phyloP scores from a whole-genome alignment of 2,329 filamentous ascomycete species.

The Fusarium sp. region DNA sequence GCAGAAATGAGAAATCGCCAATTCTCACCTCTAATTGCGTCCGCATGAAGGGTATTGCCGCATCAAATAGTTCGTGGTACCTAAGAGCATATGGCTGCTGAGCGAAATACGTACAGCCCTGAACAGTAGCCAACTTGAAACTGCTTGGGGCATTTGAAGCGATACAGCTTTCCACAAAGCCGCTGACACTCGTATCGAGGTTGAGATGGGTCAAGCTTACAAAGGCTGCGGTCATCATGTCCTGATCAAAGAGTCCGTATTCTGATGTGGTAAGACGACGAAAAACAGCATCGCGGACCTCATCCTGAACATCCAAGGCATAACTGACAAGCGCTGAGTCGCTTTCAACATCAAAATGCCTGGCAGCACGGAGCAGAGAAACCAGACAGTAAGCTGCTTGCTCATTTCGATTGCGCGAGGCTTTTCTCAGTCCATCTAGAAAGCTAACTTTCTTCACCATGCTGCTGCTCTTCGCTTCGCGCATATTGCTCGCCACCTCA shows the following conservation, averaged over 20 bases:
- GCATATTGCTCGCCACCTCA: conserved; percentile 72
- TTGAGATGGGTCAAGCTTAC: conserved; percentile 70
- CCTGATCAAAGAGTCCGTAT: conserved; percentile 65
- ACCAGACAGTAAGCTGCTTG: conserved; percentile 73
- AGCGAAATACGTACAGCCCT: conserved; percentile 70
- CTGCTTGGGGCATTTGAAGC: conserved; percentile 62
- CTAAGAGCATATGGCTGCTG: conserved; percentile 56
- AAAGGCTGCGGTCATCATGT: conserved; percentile 72
- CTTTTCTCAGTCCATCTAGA: conserved; percentile 69
- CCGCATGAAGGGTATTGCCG: conserved; percentile 64
- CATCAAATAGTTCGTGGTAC: conserved; percentile 64
- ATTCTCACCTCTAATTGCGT: conserved; percentile 62
- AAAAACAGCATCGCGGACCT: conserved; percentile 72
- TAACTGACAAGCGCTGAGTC: conserved; percentile 72
- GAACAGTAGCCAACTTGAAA: conserved; percentile 70
- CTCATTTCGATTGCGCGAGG: conserved; percentile 70
- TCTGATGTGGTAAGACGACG: conserved; percentile 57
- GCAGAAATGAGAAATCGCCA: neutral
- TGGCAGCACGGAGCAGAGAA: conserved; percentile 66
- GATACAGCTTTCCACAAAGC: conserved; percentile 65
- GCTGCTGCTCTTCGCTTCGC: conserved; percentile 67
- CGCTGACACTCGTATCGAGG: conserved; percentile 65
- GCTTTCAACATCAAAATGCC: conserved; percentile 69
- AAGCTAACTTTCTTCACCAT: conserved; percentile 73
- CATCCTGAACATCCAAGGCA: conserved; percentile 74